Evolutionary conservation across 768 basidiomycete species (phyloP).

Genomic region (Leccinum pellstonianum): DNA sequence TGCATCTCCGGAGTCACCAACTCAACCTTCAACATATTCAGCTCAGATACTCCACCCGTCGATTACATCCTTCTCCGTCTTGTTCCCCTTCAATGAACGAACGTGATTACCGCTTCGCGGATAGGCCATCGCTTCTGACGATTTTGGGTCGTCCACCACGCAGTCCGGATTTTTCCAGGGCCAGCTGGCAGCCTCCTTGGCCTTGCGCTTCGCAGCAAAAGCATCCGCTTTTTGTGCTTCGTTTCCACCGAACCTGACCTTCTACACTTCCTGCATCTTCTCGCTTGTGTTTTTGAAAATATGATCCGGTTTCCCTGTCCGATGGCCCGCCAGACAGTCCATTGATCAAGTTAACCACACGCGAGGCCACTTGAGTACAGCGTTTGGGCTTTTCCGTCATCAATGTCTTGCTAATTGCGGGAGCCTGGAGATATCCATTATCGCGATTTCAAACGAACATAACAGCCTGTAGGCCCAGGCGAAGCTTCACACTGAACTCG

Average conservation of each 20-base stretch:
- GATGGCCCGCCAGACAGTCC: too few relatives aligned
- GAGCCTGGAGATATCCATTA: constrained; percentile 92
- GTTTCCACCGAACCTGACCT: constrained; percentile 75
- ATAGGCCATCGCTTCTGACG: constrained; percentile 69
- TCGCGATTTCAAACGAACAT: constrained; percentile 88
- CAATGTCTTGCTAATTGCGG: constrained; percentile 47
- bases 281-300: constrained; percentile 95
- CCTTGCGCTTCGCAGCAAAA: constrained; percentile 50
- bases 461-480: constrained; percentile 80
- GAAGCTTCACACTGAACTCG: constrained; percentile 64
- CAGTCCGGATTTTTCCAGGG: constrained; percentile 46
- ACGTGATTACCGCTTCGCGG: constrained; percentile 69
- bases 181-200: constrained; percentile 48
- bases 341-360: constrained; percentile 83
- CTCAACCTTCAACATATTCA: constrained; percentile 61
- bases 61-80: constrained; percentile 43
- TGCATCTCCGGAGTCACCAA: constrained; percentile 29
- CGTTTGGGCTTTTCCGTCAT: constrained; percentile 77
- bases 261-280: constrained; percentile 81
- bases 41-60: constrained; percentile 50
- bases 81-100: constrained; percentile 56
- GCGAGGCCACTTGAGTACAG: constrained; percentile 86
- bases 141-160: constrained; percentile 53
- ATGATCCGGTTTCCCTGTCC: constrained; percentile 61
- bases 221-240: constrained; percentile 37